These are phyloP conservation scores for Podospora conica DNA, from an alignment of 495 filamentous ascomycete species.

Conservation along the genomic window DNA sequence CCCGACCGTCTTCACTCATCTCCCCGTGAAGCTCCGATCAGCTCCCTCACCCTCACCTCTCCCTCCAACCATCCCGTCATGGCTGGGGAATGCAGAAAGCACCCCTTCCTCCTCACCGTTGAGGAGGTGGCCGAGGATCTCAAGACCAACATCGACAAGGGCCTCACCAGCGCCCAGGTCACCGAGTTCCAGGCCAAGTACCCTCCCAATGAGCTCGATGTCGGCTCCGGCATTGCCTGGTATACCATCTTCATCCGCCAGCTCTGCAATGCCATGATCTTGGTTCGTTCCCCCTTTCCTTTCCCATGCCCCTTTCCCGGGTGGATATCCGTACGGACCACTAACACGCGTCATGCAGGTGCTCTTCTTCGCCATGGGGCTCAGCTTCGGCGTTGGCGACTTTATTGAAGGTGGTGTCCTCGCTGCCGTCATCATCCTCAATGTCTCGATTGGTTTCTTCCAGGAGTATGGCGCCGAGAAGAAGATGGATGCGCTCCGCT, in stretches of 20 bases:
- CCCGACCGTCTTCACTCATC: not conserved
- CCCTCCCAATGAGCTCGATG: slow-evolving; percentile 57
- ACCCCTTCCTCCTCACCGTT: slow-evolving; percentile 47
- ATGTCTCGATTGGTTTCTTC: slow-evolving; percentile 70
- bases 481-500: slow-evolving; percentile 74
- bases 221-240: slow-evolving; percentile 54
- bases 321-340: not conserved
- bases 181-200: slow-evolving; percentile 44
- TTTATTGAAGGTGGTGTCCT: slow-evolving; percentile 82
- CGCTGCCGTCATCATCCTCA: slow-evolving; percentile 72
- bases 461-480: slow-evolving; percentile 84
- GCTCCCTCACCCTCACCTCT: not conserved
- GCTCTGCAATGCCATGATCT: slow-evolving; percentile 61
- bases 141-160: slow-evolving; percentile 51
- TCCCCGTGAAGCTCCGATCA: not conserved
- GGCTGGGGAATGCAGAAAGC: slow-evolving; percentile 39
- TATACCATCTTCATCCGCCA: slow-evolving; percentile 62
- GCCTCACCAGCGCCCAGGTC: slow-evolving; percentile 48
- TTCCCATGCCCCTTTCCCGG: not conserved
- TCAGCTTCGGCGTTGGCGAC: slow-evolving; percentile 73
- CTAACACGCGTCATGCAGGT: slow-evolving; percentile 46
- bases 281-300: slow-evolving; percentile 39
- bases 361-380: slow-evolving; percentile 73
- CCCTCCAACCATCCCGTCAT: slow-evolving; percentile 24
- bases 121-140: slow-evolving; percentile 49